Conservation (phyloP, 2,329 filamentous ascomycete species). For the Ceratocystiopsis brevicomis region DNA sequence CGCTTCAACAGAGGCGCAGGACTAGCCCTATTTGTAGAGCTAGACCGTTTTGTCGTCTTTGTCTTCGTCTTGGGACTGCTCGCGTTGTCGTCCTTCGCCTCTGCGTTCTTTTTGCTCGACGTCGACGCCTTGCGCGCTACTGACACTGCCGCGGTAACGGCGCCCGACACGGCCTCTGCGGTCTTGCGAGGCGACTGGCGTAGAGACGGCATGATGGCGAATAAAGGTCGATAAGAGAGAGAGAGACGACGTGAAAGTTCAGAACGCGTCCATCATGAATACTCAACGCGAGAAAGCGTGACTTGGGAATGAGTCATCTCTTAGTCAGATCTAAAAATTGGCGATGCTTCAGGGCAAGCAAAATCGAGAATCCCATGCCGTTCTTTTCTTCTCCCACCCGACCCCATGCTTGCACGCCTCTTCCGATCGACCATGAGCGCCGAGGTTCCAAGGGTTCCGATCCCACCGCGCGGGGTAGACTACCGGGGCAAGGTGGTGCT, state of each 20-base stretch:
- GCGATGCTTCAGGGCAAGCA: too few species aligned
- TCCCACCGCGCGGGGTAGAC: constrained; percentile 75
- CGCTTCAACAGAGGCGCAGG: too few species aligned
- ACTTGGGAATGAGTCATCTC: too few species aligned
- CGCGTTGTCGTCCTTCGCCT: constrained; percentile 10
- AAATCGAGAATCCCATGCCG: too few species aligned
- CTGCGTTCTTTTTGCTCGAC: constrained; percentile 10
- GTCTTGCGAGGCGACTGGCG: constrained; percentile 5
- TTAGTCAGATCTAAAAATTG: too few species aligned
- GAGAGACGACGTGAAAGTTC: too few species aligned
- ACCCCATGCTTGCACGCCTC: constrained; percentile 10
- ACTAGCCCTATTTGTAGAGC: too few species aligned
- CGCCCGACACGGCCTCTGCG: neutral
- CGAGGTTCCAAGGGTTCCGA: constrained; percentile 50
- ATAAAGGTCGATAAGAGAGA: neutral
- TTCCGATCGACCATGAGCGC: constrained; percentile 38
- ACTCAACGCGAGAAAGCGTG: too few species aligned
- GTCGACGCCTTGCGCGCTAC: neutral
- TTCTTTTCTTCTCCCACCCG: neutral
- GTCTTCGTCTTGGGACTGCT: constrained; percentile 16
- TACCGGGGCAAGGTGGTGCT: constrained; percentile 88
- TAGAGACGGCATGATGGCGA: constrained; percentile 4
- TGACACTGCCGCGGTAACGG: too few species aligned
- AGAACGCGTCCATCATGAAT: too few species aligned
- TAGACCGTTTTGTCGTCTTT: constrained; percentile 3